These are phyloP conservation scores for Stephania yunnanensis DNA, from an alignment of 164 flowering plant genomes.

Conservation along the genomic window DNA sequence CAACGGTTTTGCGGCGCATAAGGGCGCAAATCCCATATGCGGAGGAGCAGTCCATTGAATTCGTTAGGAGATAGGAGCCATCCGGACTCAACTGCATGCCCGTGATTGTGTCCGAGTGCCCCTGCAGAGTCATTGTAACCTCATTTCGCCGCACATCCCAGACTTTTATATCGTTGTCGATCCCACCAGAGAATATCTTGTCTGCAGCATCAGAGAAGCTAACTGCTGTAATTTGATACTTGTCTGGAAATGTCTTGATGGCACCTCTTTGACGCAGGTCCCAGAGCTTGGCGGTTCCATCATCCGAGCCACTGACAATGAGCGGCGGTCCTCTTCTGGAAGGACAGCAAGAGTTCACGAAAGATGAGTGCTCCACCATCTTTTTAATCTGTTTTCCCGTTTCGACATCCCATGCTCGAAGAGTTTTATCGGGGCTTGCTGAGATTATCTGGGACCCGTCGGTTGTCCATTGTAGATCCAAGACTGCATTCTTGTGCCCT, in stretches of 20 bases:
- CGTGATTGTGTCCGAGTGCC: slow-evolving; percentile 89
- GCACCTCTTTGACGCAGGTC: slow-evolving; percentile 96
- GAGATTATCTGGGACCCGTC: slow-evolving; percentile 94
- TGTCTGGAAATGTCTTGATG: slow-evolving; percentile 91
- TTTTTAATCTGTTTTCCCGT: slow-evolving; percentile 91
- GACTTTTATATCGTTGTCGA: slow-evolving; percentile 84
- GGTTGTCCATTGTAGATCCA: slow-evolving; percentile 95
- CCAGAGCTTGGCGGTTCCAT: slow-evolving; percentile 98
- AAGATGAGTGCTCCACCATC: slow-evolving; percentile 90
- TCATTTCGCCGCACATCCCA: slow-evolving; percentile 93
- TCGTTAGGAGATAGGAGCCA: slow-evolving; percentile 96
- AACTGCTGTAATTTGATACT: slow-evolving; percentile 92
- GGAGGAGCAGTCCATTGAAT: slow-evolving; percentile 93
- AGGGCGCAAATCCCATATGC: slow-evolving; percentile 98
- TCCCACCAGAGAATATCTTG: slow-evolving; percentile 89
- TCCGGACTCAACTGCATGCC: slow-evolving; percentile 95
- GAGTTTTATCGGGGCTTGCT: slow-evolving; percentile 93
- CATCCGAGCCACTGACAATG: slow-evolving; percentile 96
- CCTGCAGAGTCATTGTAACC: slow-evolving; percentile 87
- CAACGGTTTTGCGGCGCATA: slow-evolving; percentile 97
- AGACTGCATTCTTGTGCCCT: slow-evolving; percentile 95
- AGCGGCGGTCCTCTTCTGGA: slow-evolving; percentile 93
- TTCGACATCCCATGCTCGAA: slow-evolving; percentile 98
- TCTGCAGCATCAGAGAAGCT: slow-evolving; percentile 92
- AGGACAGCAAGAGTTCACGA: slow-evolving; percentile 92